Evolutionary conservation across 1,139 yeast species (phyloP), one percentile per base, ranked within the genome.

Genomic region (Hansenula lynferdii): DNA sequence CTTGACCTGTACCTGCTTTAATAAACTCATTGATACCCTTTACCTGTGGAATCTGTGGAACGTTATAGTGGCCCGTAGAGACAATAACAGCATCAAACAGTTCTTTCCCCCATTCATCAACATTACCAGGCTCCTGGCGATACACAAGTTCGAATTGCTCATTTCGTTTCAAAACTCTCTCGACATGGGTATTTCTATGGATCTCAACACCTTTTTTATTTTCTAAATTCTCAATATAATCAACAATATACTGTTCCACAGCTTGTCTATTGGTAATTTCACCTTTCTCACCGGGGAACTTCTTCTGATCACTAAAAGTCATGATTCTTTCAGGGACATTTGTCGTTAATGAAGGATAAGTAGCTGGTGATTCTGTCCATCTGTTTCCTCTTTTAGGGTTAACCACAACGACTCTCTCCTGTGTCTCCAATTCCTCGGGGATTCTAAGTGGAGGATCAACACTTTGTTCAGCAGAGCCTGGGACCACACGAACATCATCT

Each of bases 271-370:
- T 36, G 3, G 40, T 40, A 35, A 40, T 10, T 11, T 42, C 39
- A 19, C 39, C 36, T 6, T 31, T 47, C 5, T 19, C 29, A 15
- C 20, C 38, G 11, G 43, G 43, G 22, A 41, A 41, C 21, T 41
- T 32, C 12, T 38, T 40, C 28, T 27, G 50, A 39, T 64, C 63
- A 6, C 72, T 63, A 45, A 65, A 71, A 31, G 72, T 50, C 43
- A 71, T 67, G 41, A 69, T 61, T 33, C 65, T 44, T 15, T 65
- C 46, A 3, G 77, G 73, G 23, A 72, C 65, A 44, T 72, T 72
- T 24, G 77, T 70, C 52, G 64, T 71, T 28, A 72, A 54, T 36
- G 65, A 58, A 17, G 60, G 59, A 41, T 60, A 68, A 21, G 69
- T 61, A 5, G 72, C 74, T 7, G 38, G 36, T 2, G 39, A 38